Base-by-base conservation (phyloP, 179 eudicot species). In the Carnegiea gigantea region DNA sequence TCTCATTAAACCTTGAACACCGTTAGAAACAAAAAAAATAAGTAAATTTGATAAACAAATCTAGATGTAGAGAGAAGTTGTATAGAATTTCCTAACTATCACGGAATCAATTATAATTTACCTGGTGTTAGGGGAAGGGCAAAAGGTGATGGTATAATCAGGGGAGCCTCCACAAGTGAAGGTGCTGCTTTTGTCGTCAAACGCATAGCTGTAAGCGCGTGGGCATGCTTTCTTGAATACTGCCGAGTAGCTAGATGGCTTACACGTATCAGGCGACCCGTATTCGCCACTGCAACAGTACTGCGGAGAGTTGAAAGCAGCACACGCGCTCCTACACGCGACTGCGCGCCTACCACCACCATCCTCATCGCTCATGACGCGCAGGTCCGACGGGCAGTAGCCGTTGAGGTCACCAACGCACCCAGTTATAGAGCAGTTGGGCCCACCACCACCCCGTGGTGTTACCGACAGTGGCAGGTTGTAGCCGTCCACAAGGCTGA, bases 261-360 rank as follows among this genome's bases (percentile, higher is more conserved):
- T 90, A 81, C 99, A 95, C 6, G 91, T 92, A 77, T 88, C 92
- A 1, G 99, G 97, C 11, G 90, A 84, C 0, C 88, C 89, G 20
- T 88, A 88, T 67, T 92, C 92, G 68, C 97, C 98, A 44, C 92
- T 90, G 65, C 99, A 95, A 54, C 99, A 95, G 62, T 94, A 95
- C 86, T 94, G 80, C 1, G 90, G 87, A 3, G 78, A 70, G 20
- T 89, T 81, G 51, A 95, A 90, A 1, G 95, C 94, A 26, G 85
- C 94, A 48, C 99, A 95, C 82, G 99, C 99, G 91, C 99, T 95
- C 84, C 81, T 92, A 78, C 99, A 95, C 68, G 99, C 99, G 21
- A 93, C 94, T 0, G 80, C 23, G 14, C 70, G 60, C 33, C 33
- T 40, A 18, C 79, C 76, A 14, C 78, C 84, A 2, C 73, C 73